Percentiles rank a stretch among this genome's conserved stretches.
Conservation (phyloP, 2,329 filamentous ascomycete genomes). For the Fusarium dlaminii region DNA sequence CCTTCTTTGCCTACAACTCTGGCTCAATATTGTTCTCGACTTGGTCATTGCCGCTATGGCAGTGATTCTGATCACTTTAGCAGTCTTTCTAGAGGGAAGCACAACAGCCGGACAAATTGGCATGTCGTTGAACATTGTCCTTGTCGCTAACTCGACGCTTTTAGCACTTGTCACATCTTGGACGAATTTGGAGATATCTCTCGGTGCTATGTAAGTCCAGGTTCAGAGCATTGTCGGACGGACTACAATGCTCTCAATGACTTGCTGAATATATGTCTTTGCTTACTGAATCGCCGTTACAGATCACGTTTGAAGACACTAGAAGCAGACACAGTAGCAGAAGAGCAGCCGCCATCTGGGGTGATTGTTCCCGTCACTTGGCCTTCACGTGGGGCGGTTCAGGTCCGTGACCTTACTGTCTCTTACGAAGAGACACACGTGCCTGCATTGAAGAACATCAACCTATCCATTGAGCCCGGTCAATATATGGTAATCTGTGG, state of each 20-base stretch:
- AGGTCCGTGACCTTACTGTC: not conserved
- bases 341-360: rapidly evolving
- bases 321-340: not conserved
- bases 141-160: not conserved
- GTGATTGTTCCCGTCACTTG: rapidly evolving
- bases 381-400: not conserved
- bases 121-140: not conserved
- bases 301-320: not conserved
- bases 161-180: not conserved
- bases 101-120: not conserved
- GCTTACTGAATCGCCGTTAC: rapidly evolving
- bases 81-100: not conserved
- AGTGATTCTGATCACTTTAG: not conserved
- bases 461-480: not conserved
- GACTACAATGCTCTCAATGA: not conserved
- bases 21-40: not conserved
- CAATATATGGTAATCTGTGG: not conserved
- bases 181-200: not conserved
- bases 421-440: not conserved
- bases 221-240: rapidly evolving
- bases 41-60: not conserved
- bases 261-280: rapidly evolving
- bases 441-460: not conserved
- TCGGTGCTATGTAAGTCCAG: not conserved
- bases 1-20: not conserved